Base-by-base conservation (phyloP, 1,284 basidiomycete species). In the Chalciporus sp. region DNA sequence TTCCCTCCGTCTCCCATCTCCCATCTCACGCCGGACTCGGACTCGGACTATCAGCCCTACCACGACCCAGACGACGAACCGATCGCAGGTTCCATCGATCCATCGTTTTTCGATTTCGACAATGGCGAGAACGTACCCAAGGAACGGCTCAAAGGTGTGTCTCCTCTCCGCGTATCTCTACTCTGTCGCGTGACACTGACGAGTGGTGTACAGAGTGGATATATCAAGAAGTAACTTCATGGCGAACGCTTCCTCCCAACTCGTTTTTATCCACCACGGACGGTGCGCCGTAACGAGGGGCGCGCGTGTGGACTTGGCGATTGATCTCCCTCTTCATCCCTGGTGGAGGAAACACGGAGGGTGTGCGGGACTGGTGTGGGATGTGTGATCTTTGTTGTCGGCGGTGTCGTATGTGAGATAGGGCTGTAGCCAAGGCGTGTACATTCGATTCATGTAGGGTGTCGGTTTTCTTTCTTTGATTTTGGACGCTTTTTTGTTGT, bases 21-120 rank as follows among this genome's bases (percentile, higher is more conserved):
- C 23, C 23, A 23, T 23, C 23, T 23, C 23, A 23, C 6, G 6
- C 23, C 23, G 23, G 23, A 23, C 23, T 23, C 6, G 23, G 23
- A 23, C 23, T 23, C 23, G 23, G 19, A 14, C 56, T 1, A n/a
- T 28, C 7, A 90, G 87, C 86, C 92, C 1, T 95, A 95, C 69
- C 94, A 96, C 63, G 94, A 97, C 68, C 85, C 90, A 4, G 82
- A 84, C 20, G 94, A 97, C 69, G 94, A 96, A 70, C 93, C 93
- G 0, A 82, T 82, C 1, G 90, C 92, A 0, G 80, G 83, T 56
- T 87, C 89, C 1, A 79, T 96, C 12, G 88, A 92, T 54, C 87
- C 92, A 8, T 86, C 85, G 16, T 95, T 95, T 74, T 97, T 97
- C 70, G 86, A 95, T 66, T 95, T 96, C 71, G 93, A 94, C 61